A percentile compares a stretch with the other conserved stretches of the same genome.
Evolutionary conservation across 2,329 filamentous ascomycete species (phyloP).

Genomic region (Tolypocladium inflatum): DNA sequence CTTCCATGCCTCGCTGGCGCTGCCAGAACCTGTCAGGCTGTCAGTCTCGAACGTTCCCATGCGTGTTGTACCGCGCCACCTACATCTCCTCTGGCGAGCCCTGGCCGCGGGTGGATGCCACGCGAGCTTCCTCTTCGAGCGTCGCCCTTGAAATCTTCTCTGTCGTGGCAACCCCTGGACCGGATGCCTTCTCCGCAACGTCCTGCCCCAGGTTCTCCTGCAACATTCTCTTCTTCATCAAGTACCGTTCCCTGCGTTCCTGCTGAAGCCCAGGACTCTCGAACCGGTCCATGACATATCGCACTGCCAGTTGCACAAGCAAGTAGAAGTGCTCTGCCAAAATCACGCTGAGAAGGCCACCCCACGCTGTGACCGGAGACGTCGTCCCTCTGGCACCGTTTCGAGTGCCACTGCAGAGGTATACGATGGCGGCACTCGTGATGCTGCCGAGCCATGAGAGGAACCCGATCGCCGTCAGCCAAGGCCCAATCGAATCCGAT

Average conservation of each 20-base stretch:
- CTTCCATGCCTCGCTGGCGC: slow-evolving; percentile 46
- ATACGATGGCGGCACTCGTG: slow-evolving; percentile 79
- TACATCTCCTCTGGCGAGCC: slow-evolving; percentile 42
- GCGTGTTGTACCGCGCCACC: slow-evolving; percentile 11
- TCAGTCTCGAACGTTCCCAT: background rate
- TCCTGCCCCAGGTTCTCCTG: slow-evolving; percentile 59
- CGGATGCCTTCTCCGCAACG: slow-evolving; percentile 36
- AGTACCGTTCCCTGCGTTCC: slow-evolving; percentile 71
- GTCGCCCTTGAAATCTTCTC: slow-evolving; percentile 56
- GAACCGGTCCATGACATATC: slow-evolving; percentile 64
- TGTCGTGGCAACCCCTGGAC: slow-evolving; percentile 37
- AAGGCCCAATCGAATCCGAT: slow-evolving; percentile 89
- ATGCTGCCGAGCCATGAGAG: slow-evolving; percentile 90
- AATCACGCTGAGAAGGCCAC: slow-evolving; percentile 70
- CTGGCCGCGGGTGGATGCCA: slow-evolving; percentile 37
- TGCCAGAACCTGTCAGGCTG: slow-evolving; percentile 45
- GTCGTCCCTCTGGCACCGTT: slow-evolving; percentile 57
- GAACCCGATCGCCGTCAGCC: slow-evolving; percentile 77
- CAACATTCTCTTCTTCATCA: slow-evolving; percentile 70
- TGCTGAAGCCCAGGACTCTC: slow-evolving; percentile 82
- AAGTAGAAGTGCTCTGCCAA: slow-evolving; percentile 87
- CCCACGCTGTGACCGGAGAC: slow-evolving; percentile 67
- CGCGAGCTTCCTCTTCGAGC: slow-evolving; percentile 54
- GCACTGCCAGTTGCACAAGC: slow-evolving; percentile 62
- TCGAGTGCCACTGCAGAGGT: slow-evolving; percentile 68